Percentiles rank a stretch among this genome's conserved stretches.
These are phyloP conservation scores for Sicyos baderoa DNA, from an alignment of 306 rosid genomes.

Conservation along the genomic window DNA sequence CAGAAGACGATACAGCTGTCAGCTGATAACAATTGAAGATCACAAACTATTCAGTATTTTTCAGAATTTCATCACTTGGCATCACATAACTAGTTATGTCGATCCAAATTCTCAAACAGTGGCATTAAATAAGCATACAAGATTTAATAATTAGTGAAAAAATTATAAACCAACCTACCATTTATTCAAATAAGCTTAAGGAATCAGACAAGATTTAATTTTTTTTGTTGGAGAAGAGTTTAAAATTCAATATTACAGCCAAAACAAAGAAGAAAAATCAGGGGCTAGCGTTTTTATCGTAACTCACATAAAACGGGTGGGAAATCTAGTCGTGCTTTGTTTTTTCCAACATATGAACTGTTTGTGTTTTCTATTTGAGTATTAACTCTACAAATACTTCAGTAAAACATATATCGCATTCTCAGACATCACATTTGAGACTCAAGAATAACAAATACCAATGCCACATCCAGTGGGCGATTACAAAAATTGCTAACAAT, in stretches of 20 bases:
- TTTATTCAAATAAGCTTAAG: neutral
- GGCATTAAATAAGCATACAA: neutral
- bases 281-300: neutral
- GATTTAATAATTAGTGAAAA: neutral
- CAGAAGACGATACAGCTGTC: constrained; percentile 1
- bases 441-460: constrained; percentile 3
- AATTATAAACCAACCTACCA: neutral
- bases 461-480: neutral
- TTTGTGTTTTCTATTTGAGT: neutral
- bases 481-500: neutral
- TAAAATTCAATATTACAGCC: neutral
- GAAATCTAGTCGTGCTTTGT: neutral
- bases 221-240: too few relatives aligned
- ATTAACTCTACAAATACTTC: neutral
- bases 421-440: neutral
- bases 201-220: neutral
- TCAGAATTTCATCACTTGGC: neutral
- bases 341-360: neutral
- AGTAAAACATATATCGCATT: neutral
- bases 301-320: neutral
- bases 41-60: neutral
- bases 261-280: neutral
- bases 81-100: neutral
- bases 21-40: constrained; percentile 3
- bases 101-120: neutral